A percentile compares a stretch with the other conserved stretches of the same genome.
Evolutionary conservation across 139 green algal genomes (phyloP).

Genomic region (Chlamydomonas eustigma): DNA sequence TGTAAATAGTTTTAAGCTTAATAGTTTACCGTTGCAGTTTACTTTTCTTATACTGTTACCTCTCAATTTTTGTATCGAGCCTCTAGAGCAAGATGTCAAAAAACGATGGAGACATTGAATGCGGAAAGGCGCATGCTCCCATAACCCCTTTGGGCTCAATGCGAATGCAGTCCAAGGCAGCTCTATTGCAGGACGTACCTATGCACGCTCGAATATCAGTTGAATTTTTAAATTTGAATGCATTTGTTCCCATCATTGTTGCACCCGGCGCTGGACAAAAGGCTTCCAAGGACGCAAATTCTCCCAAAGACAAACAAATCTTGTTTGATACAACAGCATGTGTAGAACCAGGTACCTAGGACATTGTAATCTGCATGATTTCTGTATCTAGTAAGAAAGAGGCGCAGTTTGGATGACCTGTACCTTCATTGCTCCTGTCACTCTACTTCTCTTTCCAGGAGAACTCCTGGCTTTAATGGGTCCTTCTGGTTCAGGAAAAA

Average conservation of each 20-base stretch:
- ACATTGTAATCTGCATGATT: neutral
- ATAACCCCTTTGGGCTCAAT: too few relatives aligned
- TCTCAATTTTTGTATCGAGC: too few relatives aligned
- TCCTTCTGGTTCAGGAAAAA: constrained; percentile 61
- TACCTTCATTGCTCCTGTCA: too few relatives aligned
- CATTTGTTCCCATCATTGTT: constrained; percentile 3
- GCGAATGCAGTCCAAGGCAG: too few relatives aligned
- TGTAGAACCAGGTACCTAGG: constrained; percentile 6
- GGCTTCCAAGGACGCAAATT: neutral
- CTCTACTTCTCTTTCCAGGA: too few relatives aligned
- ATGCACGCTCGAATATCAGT: neutral
- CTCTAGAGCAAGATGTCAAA: too few relatives aligned
- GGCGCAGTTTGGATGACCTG: too few relatives aligned
- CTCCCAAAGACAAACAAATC: constrained; percentile 7
- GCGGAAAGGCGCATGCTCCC: too few relatives aligned
- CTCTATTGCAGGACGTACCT: neutral
- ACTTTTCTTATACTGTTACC: too few relatives aligned
- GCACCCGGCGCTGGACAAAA: neutral
- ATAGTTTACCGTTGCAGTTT: too few relatives aligned
- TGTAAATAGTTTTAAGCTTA: too few relatives aligned
- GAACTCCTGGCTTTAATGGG: constrained; percentile 20
- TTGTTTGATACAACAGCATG: constrained; percentile 9
- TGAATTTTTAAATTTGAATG: neutral
- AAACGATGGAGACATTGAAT: too few relatives aligned
- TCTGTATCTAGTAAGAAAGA: neutral